These are phyloP conservation scores for Hanseniaspora clermontiae DNA, from an alignment of 805 yeast genomes.

Conservation along the genomic window DNA sequence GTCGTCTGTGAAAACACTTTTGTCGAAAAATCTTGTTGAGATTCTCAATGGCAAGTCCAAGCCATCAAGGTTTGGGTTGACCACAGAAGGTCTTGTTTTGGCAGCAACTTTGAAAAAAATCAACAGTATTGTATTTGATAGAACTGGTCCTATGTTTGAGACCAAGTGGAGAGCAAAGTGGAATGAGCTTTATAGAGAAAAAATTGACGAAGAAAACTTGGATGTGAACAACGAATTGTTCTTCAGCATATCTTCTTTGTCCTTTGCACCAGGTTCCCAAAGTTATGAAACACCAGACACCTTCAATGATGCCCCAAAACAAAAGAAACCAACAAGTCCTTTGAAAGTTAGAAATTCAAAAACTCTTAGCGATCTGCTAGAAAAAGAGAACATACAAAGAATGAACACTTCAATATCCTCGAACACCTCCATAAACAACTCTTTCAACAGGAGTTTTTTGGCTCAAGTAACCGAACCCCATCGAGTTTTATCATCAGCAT, in stretches of 20 bases:
- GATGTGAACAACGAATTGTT: conserved; percentile 3
- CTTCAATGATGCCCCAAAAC: background rate
- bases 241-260: background rate
- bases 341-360: background rate
- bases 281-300: background rate
- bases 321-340: background rate
- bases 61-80: conserved; percentile 48
- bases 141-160: conserved; percentile 15
- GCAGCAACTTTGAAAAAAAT: conserved; percentile 45
- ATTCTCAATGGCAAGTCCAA: conserved; percentile 35
- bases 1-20: conserved; percentile 52
- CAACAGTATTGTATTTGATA: conserved; percentile 29
- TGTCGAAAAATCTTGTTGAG: conserved; percentile 45
- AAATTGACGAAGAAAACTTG: conserved; percentile 10
- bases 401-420: background rate
- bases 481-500: background rate
- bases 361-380: background rate
- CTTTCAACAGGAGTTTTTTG: conserved; percentile 3
- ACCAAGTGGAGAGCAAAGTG: conserved; percentile 8
- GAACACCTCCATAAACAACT: background rate
- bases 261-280: background rate
- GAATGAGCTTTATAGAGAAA: conserved; percentile 2
- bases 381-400: background rate
- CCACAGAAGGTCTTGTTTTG: conserved; percentile 54
- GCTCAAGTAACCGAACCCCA: background rate